Percentiles rank a stretch among this genome's conserved stretches.
phyloP scores from a whole-genome alignment of 2,329 filamentous ascomycete genomes.

The Colletotrichum acutatum region DNA sequence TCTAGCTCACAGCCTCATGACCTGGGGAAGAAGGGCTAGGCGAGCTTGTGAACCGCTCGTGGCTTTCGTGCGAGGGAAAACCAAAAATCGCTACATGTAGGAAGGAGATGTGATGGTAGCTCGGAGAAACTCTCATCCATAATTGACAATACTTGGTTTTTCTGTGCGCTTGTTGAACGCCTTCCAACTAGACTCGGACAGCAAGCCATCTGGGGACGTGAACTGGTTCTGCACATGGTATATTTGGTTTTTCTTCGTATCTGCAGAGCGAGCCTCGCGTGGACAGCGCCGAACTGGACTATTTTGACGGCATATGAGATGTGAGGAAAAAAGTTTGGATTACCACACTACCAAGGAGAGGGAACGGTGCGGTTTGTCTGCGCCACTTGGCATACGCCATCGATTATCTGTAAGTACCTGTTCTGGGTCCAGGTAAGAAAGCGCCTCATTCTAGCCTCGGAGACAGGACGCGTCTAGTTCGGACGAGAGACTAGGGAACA shows the following conservation, averaged over 20 bases:
- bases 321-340: not conserved
- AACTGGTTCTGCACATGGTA: not conserved
- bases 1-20: not conserved
- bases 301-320: conserved; percentile 1
- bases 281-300: not conserved
- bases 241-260: conserved; percentile 24
- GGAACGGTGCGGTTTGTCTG: not conserved
- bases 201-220: not conserved
- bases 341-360: not conserved
- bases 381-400: conserved; percentile 1
- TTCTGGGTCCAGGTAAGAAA: not conserved
- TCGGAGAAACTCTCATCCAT: not conserved
- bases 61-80: not conserved
- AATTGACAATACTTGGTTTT: conserved; percentile 13
- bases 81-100: not conserved
- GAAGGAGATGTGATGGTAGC: conserved; percentile 2
- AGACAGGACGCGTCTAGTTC: conserved; percentile 4
- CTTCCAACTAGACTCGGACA: not conserved
- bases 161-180: not conserved
- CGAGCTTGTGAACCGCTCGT: not conserved
- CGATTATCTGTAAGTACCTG: not conserved
- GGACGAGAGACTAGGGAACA: not conserved
- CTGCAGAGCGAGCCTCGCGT: conserved; percentile 19
- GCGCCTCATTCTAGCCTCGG: not conserved
- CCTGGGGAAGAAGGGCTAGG: not conserved